Percentiles rank a stretch among this genome's conserved stretches.
phyloP scores from a whole-genome alignment of 495 filamentous ascomycete genomes.

The Hypoxylon crocopeplum region DNA sequence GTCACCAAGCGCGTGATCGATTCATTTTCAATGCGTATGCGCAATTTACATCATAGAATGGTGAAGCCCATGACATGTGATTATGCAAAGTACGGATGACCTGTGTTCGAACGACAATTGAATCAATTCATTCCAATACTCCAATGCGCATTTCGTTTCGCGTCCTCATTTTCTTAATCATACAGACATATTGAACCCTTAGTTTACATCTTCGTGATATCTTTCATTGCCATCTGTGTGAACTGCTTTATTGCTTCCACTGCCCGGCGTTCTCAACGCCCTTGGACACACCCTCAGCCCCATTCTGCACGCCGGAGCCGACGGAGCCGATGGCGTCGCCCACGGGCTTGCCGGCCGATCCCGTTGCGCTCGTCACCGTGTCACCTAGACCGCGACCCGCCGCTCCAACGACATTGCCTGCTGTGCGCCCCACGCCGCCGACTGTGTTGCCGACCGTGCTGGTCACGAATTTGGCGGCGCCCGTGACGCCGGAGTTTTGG shows the following conservation, averaged over 20 bases:
- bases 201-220: not conserved
- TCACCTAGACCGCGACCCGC: conserved; percentile 68
- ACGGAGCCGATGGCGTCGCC: conserved; percentile 69
- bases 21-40: too few relatives aligned
- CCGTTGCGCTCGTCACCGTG: conserved; percentile 67
- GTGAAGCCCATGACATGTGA: too few relatives aligned
- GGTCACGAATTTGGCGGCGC: conserved; percentile 67
- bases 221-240: not conserved
- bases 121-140: too few relatives aligned
- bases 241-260: conserved; percentile 57
- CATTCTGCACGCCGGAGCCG: conserved; percentile 66
- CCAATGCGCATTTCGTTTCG: too few relatives aligned
- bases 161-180: too few relatives aligned
- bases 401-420: conserved; percentile 72
- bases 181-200: too few relatives aligned
- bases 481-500: conserved; percentile 66
- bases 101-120: too few relatives aligned
- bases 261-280: conserved; percentile 74
- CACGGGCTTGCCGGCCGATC: conserved; percentile 67
- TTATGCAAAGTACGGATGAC: too few relatives aligned
- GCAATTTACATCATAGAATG: too few relatives aligned
- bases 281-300: conserved; percentile 60
- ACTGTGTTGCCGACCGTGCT: conserved; percentile 62
- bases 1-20: too few relatives aligned
- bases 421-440: conserved; percentile 65